These are phyloP conservation scores for Apiospora marii DNA, from an alignment of 2,329 filamentous ascomycete genomes.

Conservation along the genomic window DNA sequence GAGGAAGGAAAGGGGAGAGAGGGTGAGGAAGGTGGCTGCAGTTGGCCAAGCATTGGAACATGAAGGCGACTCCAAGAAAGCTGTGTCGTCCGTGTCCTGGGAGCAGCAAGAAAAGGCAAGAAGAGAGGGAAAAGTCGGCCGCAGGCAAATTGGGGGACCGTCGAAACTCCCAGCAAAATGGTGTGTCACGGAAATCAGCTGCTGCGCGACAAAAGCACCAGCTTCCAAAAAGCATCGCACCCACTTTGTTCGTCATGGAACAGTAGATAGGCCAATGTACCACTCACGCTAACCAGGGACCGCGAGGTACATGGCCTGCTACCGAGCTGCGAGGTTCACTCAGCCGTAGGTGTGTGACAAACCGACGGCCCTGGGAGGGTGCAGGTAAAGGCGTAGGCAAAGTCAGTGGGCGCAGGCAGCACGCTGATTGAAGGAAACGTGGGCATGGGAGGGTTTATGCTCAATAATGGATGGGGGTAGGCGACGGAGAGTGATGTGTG, in stretches of 20 bases:
- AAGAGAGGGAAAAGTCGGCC: slow-evolving; percentile 33
- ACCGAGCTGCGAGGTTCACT: slow-evolving; percentile 9
- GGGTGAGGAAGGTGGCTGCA: background rate
- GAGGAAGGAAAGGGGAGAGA: background rate
- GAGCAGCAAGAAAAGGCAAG: slow-evolving; percentile 27
- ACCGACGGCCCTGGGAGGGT: slow-evolving; percentile 30
- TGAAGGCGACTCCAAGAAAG: slow-evolving; percentile 35
- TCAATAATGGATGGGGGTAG: slow-evolving; percentile 27
- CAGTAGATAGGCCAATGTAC: slow-evolving; percentile 33
- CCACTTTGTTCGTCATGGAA: slow-evolving; percentile 25
- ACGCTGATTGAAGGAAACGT: slow-evolving; percentile 29
- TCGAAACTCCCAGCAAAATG: slow-evolving; percentile 40
- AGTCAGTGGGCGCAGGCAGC: slow-evolving; percentile 26
- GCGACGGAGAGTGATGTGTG: slow-evolving; percentile 28
- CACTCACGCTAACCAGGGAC: slow-evolving; percentile 40
- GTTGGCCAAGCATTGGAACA: slow-evolving; percentile 26
- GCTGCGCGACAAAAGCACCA: slow-evolving; percentile 27
- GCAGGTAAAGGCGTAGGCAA: slow-evolving; percentile 30
- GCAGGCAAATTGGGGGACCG: slow-evolving; percentile 22
- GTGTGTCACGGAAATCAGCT: slow-evolving; percentile 43
- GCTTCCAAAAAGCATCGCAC: slow-evolving; percentile 24
- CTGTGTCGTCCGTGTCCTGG: slow-evolving; percentile 20
- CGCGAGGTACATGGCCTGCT: slow-evolving; percentile 38
- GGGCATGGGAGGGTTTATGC: slow-evolving; percentile 21
- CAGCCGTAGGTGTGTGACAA: slow-evolving; percentile 28